Evolutionary conservation across 2,329 filamentous ascomycete species (phyloP), one percentile per base, ranked within the genome.

Genomic region (Aspergillus sergii): DNA sequence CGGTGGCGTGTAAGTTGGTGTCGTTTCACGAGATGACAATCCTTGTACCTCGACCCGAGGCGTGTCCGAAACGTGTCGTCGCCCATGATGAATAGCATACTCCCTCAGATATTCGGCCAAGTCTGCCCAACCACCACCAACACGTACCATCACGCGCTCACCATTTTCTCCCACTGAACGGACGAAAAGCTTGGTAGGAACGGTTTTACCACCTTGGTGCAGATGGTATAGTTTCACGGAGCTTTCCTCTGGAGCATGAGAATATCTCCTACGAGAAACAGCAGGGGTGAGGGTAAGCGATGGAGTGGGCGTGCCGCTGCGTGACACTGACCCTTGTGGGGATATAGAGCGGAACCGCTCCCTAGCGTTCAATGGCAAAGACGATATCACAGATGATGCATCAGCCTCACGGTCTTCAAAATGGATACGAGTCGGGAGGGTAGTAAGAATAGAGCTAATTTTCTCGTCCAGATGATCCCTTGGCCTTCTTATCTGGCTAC

Each of bases 101-200:
- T 97, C 93, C 70, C 93, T 91, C 48, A 99, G 84, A 73, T 97
- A 99, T 77, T 98, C 95, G 43, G 91, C 94, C 23, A 99, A 83
- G 77, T 99, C 95, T 16, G 94, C 93, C 95, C 95, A 99, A n/a
- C 95, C 95, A 63, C 95, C 95, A 14, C 95, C 95, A 14, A 99
- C 94, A 41, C 95, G 91, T 9, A 99, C 95, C 95, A 99, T 98
- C 65, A 98, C 93, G 58, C 95, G 89, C 77, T 98, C 93, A 19
- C 92, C 92, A 61, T 88, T 85, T 76, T 97, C 93, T 57, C 95
- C 95, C 2, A 99, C 94, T 1, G 93, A 89, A 19, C 95, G 91
- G 58, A 99, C 94, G 72, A 96, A 96, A 6, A 99, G 86, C 79
- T 97, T 98, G 74, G 97, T 94, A 0, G 95, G 95, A 14, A 92